Evolutionary conservation across 1,284 basidiomycete species (phyloP).

Genomic region (Tilletia horrida): DNA sequence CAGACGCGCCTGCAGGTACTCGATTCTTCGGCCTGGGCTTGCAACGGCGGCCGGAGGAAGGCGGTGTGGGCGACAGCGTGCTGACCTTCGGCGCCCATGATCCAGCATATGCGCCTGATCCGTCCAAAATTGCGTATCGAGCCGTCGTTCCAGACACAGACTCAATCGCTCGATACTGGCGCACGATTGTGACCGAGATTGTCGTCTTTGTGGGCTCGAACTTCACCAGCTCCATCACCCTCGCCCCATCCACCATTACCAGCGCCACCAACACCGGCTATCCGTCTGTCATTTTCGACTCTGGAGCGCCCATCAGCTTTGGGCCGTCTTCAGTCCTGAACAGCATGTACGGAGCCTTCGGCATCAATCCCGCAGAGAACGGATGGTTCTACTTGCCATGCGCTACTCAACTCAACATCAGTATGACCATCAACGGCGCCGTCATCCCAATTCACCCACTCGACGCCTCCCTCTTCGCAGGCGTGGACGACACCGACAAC

Average conservation of each 20-base stretch:
- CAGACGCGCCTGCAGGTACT: constrained; percentile 26
- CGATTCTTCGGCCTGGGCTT: constrained; percentile 43
- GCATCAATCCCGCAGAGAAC: constrained; percentile 39
- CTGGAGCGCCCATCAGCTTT: constrained; percentile 40
- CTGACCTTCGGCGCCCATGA: constrained; percentile 42
- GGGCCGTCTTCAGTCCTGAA: constrained; percentile 37
- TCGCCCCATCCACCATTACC: constrained; percentile 11
- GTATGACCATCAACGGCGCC: constrained; percentile 30
- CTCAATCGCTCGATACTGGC: constrained; percentile 40
- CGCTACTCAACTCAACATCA: constrained; percentile 39
- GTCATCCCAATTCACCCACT: constrained; percentile 44
- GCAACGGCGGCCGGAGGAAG: constrained; percentile 43
- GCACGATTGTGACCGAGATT: constrained; percentile 32
- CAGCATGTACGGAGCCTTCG: constrained; percentile 45
- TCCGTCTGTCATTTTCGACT: constrained; percentile 38
- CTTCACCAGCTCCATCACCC: constrained; percentile 28
- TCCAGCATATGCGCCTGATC: constrained; percentile 32
- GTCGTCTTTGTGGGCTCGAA: constrained; percentile 30
- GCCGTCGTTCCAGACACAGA: constrained; percentile 35
- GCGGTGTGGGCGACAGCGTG: constrained; percentile 40
- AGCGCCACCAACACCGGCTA: constrained; percentile 10
- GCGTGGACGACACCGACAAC: constrained; percentile 25
- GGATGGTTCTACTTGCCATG: constrained; percentile 48
- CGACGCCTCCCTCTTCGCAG: constrained; percentile 35
- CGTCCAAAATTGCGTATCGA: constrained; percentile 30